A percentile compares a stretch with the other conserved stretches of the same genome.
These are phyloP conservation scores for Pneumocystis canis DNA, from an alignment of 1,139 yeast genomes.

Conservation along the genomic window DNA sequence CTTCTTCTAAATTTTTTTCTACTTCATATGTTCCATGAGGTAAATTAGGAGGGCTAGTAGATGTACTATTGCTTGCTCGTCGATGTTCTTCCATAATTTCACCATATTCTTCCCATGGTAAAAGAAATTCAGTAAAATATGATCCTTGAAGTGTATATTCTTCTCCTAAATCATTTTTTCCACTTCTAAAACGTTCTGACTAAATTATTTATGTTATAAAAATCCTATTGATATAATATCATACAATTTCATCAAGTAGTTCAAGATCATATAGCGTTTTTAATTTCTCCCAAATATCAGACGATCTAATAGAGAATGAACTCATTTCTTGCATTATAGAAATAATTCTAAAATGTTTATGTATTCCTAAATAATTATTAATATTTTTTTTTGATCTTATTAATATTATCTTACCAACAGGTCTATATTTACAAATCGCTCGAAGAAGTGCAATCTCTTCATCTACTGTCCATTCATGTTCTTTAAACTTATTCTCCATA, in stretches of 20 bases:
- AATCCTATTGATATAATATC: conserved; percentile 17
- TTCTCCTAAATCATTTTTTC: conserved; percentile 18
- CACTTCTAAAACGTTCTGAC: conserved; percentile 12
- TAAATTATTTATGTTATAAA: conserved; percentile 14
- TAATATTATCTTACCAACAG: conserved; percentile 29
- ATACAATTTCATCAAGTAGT: conserved; percentile 40
- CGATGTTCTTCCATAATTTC: conserved; percentile 30
- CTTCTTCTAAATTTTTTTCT: background rate
- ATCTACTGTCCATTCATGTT: conserved; percentile 38
- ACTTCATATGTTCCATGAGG: conserved; percentile 1
- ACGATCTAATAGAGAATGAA: conserved; percentile 20
- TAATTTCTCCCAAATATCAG: conserved; percentile 48
- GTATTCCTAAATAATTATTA: conserved; percentile 29
- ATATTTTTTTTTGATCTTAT: background rate
- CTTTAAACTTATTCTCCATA: background rate
- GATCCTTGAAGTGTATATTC: conserved; percentile 11
- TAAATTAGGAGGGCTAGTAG: conserved; percentile 18
- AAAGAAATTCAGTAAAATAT: conserved; percentile 24
- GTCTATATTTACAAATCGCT: conserved; percentile 55
- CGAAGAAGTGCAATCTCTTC: conserved; percentile 54
- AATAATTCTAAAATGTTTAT: conserved; percentile 46
- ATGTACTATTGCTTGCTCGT: conserved; percentile 16
- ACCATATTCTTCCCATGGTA: conserved; percentile 35
- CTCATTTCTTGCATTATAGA: conserved; percentile 42
- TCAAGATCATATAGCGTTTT: conserved; percentile 39